Evolutionary conservation across 2,329 filamentous ascomycete species (phyloP), one percentile per base, ranked within the genome.

Genomic region (Xylariomycetidae sp.): DNA sequence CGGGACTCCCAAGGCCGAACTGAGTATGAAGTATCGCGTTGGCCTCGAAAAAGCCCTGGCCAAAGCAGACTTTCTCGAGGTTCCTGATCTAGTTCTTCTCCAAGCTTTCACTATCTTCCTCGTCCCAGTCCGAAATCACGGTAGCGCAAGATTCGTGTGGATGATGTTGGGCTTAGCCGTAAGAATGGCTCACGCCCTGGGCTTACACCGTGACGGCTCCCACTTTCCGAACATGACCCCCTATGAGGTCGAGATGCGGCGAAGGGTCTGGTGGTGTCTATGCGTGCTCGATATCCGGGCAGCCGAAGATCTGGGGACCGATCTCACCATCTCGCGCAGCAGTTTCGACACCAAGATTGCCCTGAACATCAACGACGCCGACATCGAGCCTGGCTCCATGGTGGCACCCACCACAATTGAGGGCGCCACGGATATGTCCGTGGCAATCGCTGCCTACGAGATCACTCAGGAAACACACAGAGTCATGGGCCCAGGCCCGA

Each of bases 281-380:
- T 76, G 70, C 43, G 60, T 79, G 10, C 56, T 82, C 1, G 79
- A 83, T 48, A 65, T 68, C 3, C 61, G 77, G 38, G 66, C 76
- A 2, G 72, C 74, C 1, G 77, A 82, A 47, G 74, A 81, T 37
- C 74, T 81, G 47, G 76, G 76, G 0, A 74, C 72, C 15, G 76
- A 81, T 38, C 70, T 75, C 3, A 73, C 70, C 1, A 77, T 82
- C 25, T 54, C 66, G 2, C 65, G 73, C 30, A 65, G 69, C 10
- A 67, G 67, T 9, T 82, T 74, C 44, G 78, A 83, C 47, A 80
- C 78, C 0, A 66, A 60, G 34, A 46, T 65, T 7, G 69, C 70
- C 1, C 42, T 61, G 5, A 72, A 72, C 27, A 58, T 72, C 26
- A 66, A 74, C 39, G 66, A 71, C 25, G 50, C 50, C 3, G 70